phyloP scores from a whole-genome alignment of 2,329 filamentous ascomycete genomes.

The Fusarium foetens region DNA sequence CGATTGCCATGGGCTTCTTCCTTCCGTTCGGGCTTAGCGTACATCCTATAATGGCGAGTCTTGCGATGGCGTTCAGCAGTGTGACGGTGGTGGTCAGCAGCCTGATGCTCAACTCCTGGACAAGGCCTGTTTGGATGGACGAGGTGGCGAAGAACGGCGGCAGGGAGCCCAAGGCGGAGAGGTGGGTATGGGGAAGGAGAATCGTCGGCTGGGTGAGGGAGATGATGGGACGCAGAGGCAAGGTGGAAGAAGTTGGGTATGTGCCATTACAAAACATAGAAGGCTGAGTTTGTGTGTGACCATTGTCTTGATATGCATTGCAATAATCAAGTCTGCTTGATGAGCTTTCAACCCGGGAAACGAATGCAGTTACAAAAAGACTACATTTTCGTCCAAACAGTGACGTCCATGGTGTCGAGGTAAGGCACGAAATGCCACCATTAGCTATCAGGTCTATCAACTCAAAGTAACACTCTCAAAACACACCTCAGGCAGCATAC shows the following conservation, averaged over 20 bases:
- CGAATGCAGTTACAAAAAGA: background rate
- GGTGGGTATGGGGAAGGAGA: conserved; percentile 49
- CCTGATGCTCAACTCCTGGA: conserved; percentile 87
- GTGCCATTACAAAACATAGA: conserved; percentile 58
- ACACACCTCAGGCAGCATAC: too few species aligned
- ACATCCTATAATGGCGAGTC: conserved; percentile 93
- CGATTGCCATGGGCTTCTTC: conserved; percentile 97
- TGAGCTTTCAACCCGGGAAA: background rate
- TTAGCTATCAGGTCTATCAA: background rate
- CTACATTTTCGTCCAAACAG: background rate
- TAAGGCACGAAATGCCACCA: background rate
- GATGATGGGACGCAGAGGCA: conserved; percentile 50
- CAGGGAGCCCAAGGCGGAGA: background rate
- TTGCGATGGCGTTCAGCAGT: conserved; percentile 90
- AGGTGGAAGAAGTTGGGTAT: conserved; percentile 65
- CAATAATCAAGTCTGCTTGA: background rate
- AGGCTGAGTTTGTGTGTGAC: background rate
- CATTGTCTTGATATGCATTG: background rate
- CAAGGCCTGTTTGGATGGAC: conserved; percentile 86
- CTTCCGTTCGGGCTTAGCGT: conserved; percentile 87
- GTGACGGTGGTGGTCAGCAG: conserved; percentile 89
- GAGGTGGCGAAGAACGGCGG: conserved; percentile 60
- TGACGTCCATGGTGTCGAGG: background rate
- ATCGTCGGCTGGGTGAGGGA: conserved; percentile 57
- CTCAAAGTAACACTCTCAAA: background rate